Evolutionary conservation across 2,329 filamentous ascomycete genomes (phyloP).

Genomic region (Fusarium pininemorale): DNA sequence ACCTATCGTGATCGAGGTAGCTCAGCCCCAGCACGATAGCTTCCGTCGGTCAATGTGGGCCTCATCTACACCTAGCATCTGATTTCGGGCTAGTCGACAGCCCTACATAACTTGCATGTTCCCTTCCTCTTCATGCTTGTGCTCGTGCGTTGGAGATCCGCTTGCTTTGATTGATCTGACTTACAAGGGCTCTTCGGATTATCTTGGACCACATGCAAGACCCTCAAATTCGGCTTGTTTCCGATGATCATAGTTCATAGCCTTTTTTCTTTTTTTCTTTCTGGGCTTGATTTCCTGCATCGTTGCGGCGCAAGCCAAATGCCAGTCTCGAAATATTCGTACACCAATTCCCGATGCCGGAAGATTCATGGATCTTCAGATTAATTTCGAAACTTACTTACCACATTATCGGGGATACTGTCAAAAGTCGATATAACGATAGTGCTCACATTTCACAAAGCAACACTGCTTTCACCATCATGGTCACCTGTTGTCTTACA

Average conservation of each 20-base stretch:
- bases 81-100: constrained; percentile 18
- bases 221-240: constrained; percentile 13
- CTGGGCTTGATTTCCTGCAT: background rate
- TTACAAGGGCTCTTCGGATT: background rate
- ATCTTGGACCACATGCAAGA: background rate
- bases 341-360: background rate
- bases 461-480: background rate
- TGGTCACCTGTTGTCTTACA: background rate
- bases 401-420: background rate
- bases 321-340: background rate
- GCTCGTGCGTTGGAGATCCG: constrained; percentile 6
- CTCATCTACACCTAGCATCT: constrained; percentile 17
- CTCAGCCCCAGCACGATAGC: background rate
- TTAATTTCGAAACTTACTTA: background rate
- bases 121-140: background rate
- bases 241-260: background rate
- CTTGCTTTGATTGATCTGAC: background rate
- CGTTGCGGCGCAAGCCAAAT: background rate
- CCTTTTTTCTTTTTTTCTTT: background rate
- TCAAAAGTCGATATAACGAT: background rate
- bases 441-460: background rate
- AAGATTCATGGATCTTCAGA: background rate
- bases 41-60: constrained; percentile 16
- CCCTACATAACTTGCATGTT: constrained; percentile 20
- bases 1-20: background rate